A percentile compares a stretch with the other conserved stretches of the same genome.
Conservation (phyloP, 2,329 filamentous ascomycete genomes). For the Diaporthe citrichinensis region DNA sequence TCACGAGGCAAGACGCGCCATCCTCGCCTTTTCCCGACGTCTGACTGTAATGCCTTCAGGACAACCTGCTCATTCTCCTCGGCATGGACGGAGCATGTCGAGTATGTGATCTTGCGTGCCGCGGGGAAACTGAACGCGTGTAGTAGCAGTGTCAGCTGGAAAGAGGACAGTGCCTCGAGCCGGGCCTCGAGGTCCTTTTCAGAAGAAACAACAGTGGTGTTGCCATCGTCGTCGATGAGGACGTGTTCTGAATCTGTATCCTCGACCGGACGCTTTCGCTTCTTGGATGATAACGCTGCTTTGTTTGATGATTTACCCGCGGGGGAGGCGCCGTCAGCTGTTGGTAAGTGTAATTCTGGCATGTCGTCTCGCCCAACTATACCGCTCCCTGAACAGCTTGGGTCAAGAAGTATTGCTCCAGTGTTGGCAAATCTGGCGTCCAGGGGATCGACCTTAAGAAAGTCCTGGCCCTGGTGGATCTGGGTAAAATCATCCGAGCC, state of each 20-base stretch:
- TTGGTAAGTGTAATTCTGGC: slow-evolving; percentile 74
- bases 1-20: slow-evolving; percentile 83
- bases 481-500: slow-evolving; percentile 77
- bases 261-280: slow-evolving; percentile 61
- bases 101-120: slow-evolving; percentile 86
- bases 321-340: slow-evolving; percentile 46
- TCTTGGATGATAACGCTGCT: slow-evolving; percentile 49
- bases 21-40: slow-evolving; percentile 74
- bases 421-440: slow-evolving; percentile 76
- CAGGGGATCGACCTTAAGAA: slow-evolving; percentile 79
- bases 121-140: slow-evolving; percentile 88
- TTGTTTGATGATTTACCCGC: slow-evolving; percentile 42
- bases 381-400: slow-evolving; percentile 95
- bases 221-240: slow-evolving; percentile 69
- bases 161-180: slow-evolving; percentile 80
- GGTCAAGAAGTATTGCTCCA: slow-evolving; percentile 87
- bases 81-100: slow-evolving; percentile 90
- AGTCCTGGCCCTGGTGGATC: slow-evolving; percentile 84
- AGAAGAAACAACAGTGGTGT: slow-evolving; percentile 64
- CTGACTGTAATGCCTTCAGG: slow-evolving; percentile 76
- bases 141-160: slow-evolving; percentile 85
- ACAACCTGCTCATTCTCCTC: slow-evolving; percentile 94
- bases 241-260: slow-evolving; percentile 50
- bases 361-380: slow-evolving; percentile 91
- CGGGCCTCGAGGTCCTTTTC: slow-evolving; percentile 73